Evolutionary conservation across 1,284 basidiomycete genomes (phyloP), one percentile per base, ranked within the genome.

Genomic region (Neonothopanus nambi): DNA sequence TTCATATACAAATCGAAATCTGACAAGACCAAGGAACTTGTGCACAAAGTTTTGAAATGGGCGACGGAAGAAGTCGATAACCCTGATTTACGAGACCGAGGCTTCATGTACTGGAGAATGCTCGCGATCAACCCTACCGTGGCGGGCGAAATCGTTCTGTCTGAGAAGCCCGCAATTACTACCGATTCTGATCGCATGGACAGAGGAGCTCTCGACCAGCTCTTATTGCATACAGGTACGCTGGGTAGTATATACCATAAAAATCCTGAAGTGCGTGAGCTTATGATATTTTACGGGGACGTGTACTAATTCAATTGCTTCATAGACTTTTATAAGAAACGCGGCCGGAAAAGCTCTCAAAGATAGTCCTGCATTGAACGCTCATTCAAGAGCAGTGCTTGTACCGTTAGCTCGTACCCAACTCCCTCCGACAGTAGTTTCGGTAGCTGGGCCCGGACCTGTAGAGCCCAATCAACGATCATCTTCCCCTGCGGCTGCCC

Each of bases 91-190:
- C 84, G 97, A 28, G 97, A 99, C 71, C 81, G 97, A 57, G 97
- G 96, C 0, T 99, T 96, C 76, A 98, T 99, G 90, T 99, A 99
- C 74, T 99, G 96, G 96, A 87, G 97, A 44, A 79, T 99, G 72
- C 80, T 99, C 36, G 96, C 96, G 1, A 89, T 95, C 61, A 95
- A 98, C 67, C 95, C 97, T 1, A 77, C 87, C 1, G 88, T 90
- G 1, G 96, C 97, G 2, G 83, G 89, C 39, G 88, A 93, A 61
- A 90, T 99, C 57, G 95, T 99, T n/a, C 79, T 99, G 17, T 81
- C 92, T 7, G 91, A 94, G 59, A 98, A 98, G 64, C 97, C 97
- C 15, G 79, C 93, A 3, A 98, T 99, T 60, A 95, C 93, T n/a
- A 98, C 94, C 1, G 95, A 99, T 67, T 93, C 94, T 6, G 97